phyloP scores from a whole-genome alignment of 2,329 filamentous ascomycete species.

The Fusarium gaditjirri region DNA sequence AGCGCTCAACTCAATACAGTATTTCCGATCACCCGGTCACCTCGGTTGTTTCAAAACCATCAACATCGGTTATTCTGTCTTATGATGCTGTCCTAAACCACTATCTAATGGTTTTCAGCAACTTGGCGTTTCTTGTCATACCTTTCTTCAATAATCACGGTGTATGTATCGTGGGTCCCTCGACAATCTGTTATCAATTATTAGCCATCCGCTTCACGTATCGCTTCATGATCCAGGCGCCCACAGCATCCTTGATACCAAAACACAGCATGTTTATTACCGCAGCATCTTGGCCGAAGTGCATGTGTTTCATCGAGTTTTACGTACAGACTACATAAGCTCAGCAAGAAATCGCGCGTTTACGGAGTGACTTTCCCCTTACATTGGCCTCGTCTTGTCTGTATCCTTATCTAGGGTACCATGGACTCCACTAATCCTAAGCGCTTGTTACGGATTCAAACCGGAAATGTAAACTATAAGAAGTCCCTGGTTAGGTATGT shows the following conservation, averaged over 20 bases:
- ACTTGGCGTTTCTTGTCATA: slow-evolving; percentile 14
- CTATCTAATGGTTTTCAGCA: neutral
- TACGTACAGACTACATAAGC: neutral
- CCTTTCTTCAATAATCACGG: neutral
- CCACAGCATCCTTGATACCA: slow-evolving; percentile 12
- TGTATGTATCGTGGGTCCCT: slow-evolving; percentile 22
- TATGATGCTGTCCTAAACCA: slow-evolving; percentile 5
- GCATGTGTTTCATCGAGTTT: neutral
- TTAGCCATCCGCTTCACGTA: slow-evolving; percentile 25
- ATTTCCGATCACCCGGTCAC: slow-evolving; percentile 42
- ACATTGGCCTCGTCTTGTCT: neutral
- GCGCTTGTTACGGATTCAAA: slow-evolving; percentile 12
- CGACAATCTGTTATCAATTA: slow-evolving; percentile 28
- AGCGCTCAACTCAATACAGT: slow-evolving; percentile 4
- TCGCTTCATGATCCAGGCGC: slow-evolving; percentile 20
- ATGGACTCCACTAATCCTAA: neutral
- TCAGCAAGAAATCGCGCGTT: slow-evolving; percentile 11
- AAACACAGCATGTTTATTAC: slow-evolving; percentile 2
- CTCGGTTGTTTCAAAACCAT: slow-evolving; percentile 30
- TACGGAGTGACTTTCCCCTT: slow-evolving; percentile 8
- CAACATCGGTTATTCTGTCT: slow-evolving; percentile 32
- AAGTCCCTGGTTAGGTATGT: neutral
- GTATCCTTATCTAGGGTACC: neutral
- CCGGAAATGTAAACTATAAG: slow-evolving; percentile 4
- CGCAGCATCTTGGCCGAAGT: neutral